Evolutionary conservation across 257 asterid genomes (phyloP), one percentile per base, ranked within the genome.

Genomic region (Rhazya stricta): DNA sequence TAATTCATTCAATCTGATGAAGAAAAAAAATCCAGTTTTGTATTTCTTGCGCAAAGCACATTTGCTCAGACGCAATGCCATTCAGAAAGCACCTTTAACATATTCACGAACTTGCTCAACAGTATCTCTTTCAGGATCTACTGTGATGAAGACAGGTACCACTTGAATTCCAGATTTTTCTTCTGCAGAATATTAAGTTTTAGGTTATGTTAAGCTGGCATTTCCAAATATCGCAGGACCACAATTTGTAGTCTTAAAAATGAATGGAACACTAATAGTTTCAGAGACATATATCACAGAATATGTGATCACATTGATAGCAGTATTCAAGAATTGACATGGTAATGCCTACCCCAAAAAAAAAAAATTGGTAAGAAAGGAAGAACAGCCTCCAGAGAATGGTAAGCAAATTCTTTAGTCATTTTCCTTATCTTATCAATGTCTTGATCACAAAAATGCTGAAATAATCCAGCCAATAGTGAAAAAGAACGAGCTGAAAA

Each of bases 71-170:
- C 65, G 62, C 36, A 73, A 69, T 63, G 51, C 53, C 43, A 61
- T 75, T 67, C 13, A 16, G 54, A 51, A 63, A 48, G 37, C 82
- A 94, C 98, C 98, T 90, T 90, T 89, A 77, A 92, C 86, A 79
- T 94, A 94, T 83, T 90, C 99, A 3, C 83, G 81, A 53, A 94
- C 96, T 88, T 92, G 97, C 79, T 94, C 97, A 57, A 89, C 96
- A 1, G 86, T 90, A 82, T 94, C 97, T 81, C 99, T 88, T 81
- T 94, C 97, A 23, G 96, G 97, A 83, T 94, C 97, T 77, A 94
- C 99, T 46, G 99, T 92, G 81, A 94, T 88, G 85, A 94, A 94
- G 50, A 94, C 77, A 6, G 99, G 99, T 41, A 94, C 91, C 45
- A 94, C 89, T 74, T 90, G 87, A 56, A 92, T 69, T 73, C 96